Evolutionary conservation across 1,284 basidiomycete genomes (phyloP).

Genomic region (Microstroma glucosiphilum): DNA sequence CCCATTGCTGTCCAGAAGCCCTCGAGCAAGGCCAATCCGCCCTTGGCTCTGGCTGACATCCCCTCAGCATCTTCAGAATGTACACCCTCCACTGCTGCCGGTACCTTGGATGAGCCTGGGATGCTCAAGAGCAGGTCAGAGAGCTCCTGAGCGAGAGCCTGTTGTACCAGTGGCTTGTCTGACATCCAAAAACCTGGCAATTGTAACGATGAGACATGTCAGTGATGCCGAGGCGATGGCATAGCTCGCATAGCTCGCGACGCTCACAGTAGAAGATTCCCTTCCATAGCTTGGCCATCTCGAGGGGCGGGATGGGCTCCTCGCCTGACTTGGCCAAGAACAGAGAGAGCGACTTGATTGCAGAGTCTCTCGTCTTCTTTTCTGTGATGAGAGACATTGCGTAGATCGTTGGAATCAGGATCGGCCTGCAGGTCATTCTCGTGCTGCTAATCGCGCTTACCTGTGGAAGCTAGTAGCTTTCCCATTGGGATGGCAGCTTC

Average conservation of each 20-base stretch:
- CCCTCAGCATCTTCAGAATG: neutral
- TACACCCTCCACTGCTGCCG: neutral
- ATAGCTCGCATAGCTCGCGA: neutral
- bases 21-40: slow-evolving; percentile 69
- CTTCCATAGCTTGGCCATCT: slow-evolving; percentile 93
- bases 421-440: too few species aligned
- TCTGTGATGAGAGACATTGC: slow-evolving; percentile 43
- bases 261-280: slow-evolving; percentile 76
- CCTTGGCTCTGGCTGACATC: slow-evolving; percentile 50
- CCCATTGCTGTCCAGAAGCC: slow-evolving; percentile 87
- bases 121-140: slow-evolving; percentile 61
- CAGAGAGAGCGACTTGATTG: slow-evolving; percentile 67
- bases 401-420: too few species aligned
- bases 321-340: slow-evolving; percentile 55
- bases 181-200: slow-evolving; percentile 82
- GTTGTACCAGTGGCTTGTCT: slow-evolving; percentile 93
- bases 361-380: slow-evolving; percentile 69
- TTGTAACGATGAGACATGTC: neutral
- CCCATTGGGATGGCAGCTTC: slow-evolving; percentile 27
- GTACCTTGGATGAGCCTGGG: slow-evolving; percentile 9
- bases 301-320: slow-evolving; percentile 59
- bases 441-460: slow-evolving; percentile 2
- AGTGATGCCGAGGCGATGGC: neutral
- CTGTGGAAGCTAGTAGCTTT: slow-evolving; percentile 35
- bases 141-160: slow-evolving; percentile 77